These are phyloP conservation scores for Lagenidium giganteum DNA, from an alignment of 352 stramenopile genomes.

Conservation along the genomic window DNA sequence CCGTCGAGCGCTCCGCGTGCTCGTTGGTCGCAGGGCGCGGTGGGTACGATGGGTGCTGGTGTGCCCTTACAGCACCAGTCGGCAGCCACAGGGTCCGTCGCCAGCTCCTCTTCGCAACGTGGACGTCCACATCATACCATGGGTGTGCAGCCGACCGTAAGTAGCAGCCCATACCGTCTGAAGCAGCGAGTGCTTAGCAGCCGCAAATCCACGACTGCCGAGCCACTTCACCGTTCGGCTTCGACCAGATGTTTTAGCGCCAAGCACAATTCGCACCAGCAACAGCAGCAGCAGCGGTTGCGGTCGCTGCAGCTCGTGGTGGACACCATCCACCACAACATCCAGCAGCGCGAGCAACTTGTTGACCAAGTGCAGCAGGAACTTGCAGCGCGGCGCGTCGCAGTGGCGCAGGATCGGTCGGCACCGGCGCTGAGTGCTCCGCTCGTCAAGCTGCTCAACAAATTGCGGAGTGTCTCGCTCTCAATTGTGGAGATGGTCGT, in stretches of 20 bases:
- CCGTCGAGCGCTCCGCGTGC: background rate
- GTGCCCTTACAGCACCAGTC: no score
- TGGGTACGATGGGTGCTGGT: background rate
- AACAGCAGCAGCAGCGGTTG: background rate
- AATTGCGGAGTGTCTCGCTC: conserved; percentile 50
- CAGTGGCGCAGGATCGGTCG: background rate
- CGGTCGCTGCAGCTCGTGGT: conserved; percentile 29
- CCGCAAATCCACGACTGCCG: no score
- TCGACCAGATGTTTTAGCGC: no score
- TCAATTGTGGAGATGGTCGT: conserved; percentile 57
- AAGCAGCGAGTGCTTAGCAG: conserved; percentile 55
- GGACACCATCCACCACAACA: conserved; percentile 45
- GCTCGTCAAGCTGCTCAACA: conserved; percentile 51
- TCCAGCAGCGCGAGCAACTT: conserved; percentile 33
- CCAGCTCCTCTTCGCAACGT: conserved; percentile 2
- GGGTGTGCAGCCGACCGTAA: no score
- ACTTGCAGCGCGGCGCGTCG: conserved; percentile 1
- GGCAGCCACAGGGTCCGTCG: conserved; percentile 5
- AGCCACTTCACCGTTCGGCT: no score
- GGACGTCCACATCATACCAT: background rate
- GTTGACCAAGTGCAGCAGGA: conserved; percentile 38
- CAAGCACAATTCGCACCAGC: background rate
- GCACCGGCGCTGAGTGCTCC: conserved; percentile 23
- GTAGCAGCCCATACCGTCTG: conserved; percentile 46
- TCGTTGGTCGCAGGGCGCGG: background rate